These are phyloP conservation scores for Cryomyces minteri DNA, from an alignment of 495 filamentous ascomycete species.

Conservation along the genomic window DNA sequence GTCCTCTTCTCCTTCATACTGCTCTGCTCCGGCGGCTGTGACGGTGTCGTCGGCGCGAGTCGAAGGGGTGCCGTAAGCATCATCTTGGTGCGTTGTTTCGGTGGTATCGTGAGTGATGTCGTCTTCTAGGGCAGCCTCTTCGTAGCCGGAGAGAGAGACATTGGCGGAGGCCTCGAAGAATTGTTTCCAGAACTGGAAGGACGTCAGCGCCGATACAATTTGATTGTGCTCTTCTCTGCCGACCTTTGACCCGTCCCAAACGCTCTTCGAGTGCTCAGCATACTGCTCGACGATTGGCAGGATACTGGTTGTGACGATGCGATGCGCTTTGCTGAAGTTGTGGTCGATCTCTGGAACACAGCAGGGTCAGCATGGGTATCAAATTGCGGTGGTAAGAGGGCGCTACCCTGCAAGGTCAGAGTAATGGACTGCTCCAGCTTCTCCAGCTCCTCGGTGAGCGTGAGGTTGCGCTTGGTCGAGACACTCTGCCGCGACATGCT, in stretches of 20 bases:
- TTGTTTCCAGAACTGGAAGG: constrained; percentile 95
- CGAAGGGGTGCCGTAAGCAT: constrained; percentile 30
- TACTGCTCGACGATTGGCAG: constrained; percentile 93
- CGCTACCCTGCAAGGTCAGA: constrained; percentile 74
- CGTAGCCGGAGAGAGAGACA: constrained; percentile 90
- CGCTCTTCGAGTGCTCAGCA: constrained; percentile 76
- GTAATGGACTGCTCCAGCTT: constrained; percentile 95
- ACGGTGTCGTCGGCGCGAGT: constrained; percentile 21
- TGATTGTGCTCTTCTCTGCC: background rate
- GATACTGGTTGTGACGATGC: constrained; percentile 87
- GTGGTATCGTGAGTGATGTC: constrained; percentile 30
- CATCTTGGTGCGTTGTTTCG: constrained; percentile 26
- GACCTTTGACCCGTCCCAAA: constrained; percentile 95
- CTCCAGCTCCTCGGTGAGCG: constrained; percentile 87
- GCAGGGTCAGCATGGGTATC: background rate
- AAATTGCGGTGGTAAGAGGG: background rate
- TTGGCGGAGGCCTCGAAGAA: constrained; percentile 98
- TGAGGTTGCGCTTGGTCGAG: background rate
- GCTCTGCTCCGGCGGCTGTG: constrained; percentile 1
- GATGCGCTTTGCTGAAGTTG: constrained; percentile 93
- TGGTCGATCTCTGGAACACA: constrained; percentile 71
- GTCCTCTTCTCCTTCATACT: constrained; percentile 7
- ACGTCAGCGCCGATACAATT: background rate
- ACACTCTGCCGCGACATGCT: background rate
- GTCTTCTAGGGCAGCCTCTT: constrained; percentile 46